phyloP scores from a whole-genome alignment of 768 basidiomycete species.

The Rhizopogon salebrosus region DNA sequence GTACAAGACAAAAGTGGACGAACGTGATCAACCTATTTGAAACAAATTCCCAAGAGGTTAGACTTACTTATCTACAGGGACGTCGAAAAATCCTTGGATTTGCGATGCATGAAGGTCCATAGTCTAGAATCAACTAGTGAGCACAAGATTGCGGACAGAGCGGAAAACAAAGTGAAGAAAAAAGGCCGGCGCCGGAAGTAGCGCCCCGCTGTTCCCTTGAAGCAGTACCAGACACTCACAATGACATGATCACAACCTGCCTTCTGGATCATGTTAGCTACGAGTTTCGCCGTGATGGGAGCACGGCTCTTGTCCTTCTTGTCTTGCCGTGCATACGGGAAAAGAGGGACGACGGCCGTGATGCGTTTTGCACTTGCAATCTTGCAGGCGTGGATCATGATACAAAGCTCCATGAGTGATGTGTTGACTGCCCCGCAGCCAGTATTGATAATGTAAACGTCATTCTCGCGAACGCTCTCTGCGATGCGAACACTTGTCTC shows the following conservation, averaged over 20 bases:
- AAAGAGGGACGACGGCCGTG: slow-evolving; percentile 96
- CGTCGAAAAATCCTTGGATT: slow-evolving; percentile 99
- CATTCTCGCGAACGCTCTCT: slow-evolving; percentile 95
- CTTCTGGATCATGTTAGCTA: slow-evolving; percentile 95
- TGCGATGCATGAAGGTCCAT: slow-evolving; percentile 99
- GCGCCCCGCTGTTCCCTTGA: background rate
- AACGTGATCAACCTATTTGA: slow-evolving; percentile 11
- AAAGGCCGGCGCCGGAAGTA: background rate
- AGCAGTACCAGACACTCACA: slow-evolving; percentile 43
- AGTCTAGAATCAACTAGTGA: slow-evolving; percentile 47
- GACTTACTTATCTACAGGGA: slow-evolving; percentile 97
- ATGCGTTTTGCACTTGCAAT: slow-evolving; percentile 98
- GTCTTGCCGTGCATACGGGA: slow-evolving; percentile 96
- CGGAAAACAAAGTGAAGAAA: background rate
- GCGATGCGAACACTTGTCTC: slow-evolving; percentile 89
- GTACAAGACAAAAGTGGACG: slow-evolving; percentile 3
- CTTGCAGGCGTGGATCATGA: slow-evolving; percentile 99
- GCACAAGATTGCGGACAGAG: background rate
- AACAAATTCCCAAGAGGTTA: background rate
- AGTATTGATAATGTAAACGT: slow-evolving; percentile 98
- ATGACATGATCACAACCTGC: slow-evolving; percentile 96
- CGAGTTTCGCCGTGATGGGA: slow-evolving; percentile 96
- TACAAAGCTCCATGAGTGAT: slow-evolving; percentile 95
- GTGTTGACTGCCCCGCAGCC: slow-evolving; percentile 86
- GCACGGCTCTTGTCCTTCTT: slow-evolving; percentile 99